Percentiles rank a stretch among this genome's conserved stretches.
Evolutionary conservation across 805 yeast species (phyloP).

Genomic region (Wickerhamomyces chaumierensis): DNA sequence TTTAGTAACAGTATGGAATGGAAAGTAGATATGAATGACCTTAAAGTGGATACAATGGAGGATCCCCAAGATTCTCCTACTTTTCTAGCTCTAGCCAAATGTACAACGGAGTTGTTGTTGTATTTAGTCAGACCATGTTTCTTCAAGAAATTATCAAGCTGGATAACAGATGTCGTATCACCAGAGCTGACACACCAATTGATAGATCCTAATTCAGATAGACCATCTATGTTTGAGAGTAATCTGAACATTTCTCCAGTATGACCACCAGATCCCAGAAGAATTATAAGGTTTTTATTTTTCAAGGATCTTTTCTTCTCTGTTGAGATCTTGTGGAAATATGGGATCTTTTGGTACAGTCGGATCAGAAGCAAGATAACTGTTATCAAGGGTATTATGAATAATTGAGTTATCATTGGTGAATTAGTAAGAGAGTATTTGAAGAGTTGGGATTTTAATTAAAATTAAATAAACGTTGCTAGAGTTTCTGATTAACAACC

Average conservation of each 20-base stretch:
- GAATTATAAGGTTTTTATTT: slow-evolving; percentile 13
- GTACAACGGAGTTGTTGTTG: slow-evolving; percentile 6
- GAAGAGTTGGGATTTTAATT: no score
- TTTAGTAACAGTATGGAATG: slow-evolving; percentile 1
- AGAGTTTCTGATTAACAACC: no score
- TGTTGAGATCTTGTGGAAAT: not conserved
- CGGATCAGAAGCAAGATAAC: not conserved
- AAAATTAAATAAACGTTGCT: no score
- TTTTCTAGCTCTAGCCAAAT: slow-evolving; percentile 43
- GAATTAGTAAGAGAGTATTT: no score
- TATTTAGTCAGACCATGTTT: slow-evolving; percentile 7
- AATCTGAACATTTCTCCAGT: slow-evolving; percentile 91
- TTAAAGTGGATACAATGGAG: slow-evolving; percentile 32
- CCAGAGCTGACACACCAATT: slow-evolving; percentile 34
- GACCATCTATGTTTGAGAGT: slow-evolving; percentile 24
- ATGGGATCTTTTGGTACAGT: not conserved
- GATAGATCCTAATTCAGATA: slow-evolving; percentile 5
- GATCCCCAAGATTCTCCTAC: slow-evolving; percentile 45
- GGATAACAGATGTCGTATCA: slow-evolving; percentile 35
- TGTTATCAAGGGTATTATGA: no score
- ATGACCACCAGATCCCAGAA: slow-evolving; percentile 95
- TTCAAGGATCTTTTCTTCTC: slow-evolving; percentile 1
- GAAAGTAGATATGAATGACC: slow-evolving; percentile 6
- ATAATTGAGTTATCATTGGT: no score
- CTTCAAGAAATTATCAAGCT: slow-evolving; percentile 12